Conservation (phyloP, 2,329 filamentous ascomycete species). For the Fonsecaea pugnacius region DNA sequence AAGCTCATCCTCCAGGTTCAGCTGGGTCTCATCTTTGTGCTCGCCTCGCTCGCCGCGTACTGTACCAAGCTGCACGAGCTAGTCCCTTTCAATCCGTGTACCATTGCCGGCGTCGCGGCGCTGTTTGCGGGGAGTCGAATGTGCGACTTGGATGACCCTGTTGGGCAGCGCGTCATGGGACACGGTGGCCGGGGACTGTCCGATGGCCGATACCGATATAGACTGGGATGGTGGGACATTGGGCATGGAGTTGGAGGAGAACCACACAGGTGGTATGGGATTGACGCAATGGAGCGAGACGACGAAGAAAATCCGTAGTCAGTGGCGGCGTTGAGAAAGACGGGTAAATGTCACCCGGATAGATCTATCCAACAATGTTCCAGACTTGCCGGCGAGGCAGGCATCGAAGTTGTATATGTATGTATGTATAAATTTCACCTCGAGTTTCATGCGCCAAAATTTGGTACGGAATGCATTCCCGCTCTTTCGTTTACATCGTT, state of each 20-base stretch:
- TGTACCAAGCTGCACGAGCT: conserved; percentile 10
- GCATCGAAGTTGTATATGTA: too few species aligned
- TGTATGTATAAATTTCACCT: too few species aligned
- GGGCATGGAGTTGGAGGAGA: background rate
- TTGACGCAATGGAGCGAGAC: background rate
- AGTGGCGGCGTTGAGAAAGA: too few species aligned
- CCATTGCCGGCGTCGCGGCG: conserved; percentile 26
- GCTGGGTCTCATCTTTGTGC: conserved; percentile 28
- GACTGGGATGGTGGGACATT: conserved; percentile 19
- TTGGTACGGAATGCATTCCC: too few species aligned
- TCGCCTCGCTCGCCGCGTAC: conserved; percentile 11
- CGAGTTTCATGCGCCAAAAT: too few species aligned
- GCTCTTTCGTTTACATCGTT: too few species aligned
- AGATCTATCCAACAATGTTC: too few species aligned
- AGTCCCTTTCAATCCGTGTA: conserved; percentile 32
- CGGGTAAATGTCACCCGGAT: too few species aligned
- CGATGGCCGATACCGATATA: background rate
- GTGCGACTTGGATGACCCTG: conserved; percentile 6
- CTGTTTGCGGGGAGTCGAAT: conserved; percentile 27
- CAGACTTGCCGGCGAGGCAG: too few species aligned
- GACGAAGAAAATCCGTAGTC: background rate
- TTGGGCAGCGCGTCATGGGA: background rate
- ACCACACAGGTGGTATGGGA: background rate
- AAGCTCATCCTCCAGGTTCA: conserved; percentile 31
- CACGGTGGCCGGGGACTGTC: background rate